Evolutionary conservation across 495 filamentous ascomycete species (phyloP).

Genomic region (Rhypophila decipiens): DNA sequence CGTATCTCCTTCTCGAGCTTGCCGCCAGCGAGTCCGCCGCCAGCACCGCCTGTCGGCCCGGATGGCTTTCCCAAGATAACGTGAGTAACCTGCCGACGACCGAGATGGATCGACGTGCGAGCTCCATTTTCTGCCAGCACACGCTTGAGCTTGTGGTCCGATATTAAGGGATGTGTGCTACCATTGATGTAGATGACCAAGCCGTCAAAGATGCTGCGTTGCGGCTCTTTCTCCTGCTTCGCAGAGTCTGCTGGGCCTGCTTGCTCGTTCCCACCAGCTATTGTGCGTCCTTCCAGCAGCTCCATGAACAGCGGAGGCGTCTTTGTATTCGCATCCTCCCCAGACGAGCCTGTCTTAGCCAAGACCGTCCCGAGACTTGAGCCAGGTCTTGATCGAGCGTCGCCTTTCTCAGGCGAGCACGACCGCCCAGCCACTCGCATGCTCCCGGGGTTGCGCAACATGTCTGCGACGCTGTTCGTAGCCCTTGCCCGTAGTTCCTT

Average conservation of each 20-base stretch:
- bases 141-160: constrained; percentile 80
- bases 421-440: constrained; percentile 18
- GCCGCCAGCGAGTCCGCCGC: constrained; percentile 70
- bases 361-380: too few species aligned
- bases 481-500: constrained; percentile 36
- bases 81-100: constrained; percentile 72
- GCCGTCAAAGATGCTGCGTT: constrained; percentile 51
- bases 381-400: too few species aligned
- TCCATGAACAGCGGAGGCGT: not conserved
- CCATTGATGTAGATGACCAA: constrained; percentile 83
- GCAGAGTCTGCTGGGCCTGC: constrained; percentile 25
- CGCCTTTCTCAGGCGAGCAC: not conserved
- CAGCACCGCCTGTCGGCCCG: constrained; percentile 43
- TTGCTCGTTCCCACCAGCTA: constrained; percentile 24
- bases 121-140: constrained; percentile 71
- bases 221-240: constrained; percentile 17
- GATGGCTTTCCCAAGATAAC: constrained; percentile 68
- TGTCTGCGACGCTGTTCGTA: constrained; percentile 38
- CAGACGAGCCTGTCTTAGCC: not conserved
- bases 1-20: constrained; percentile 82
- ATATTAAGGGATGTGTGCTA: constrained; percentile 70
- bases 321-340: not conserved
- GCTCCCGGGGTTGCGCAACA: constrained; percentile 38
- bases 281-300: constrained; percentile 11
- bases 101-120: constrained; percentile 57